A percentile compares a stretch with the other conserved stretches of the same genome.
phyloP scores from a whole-genome alignment of 768 basidiomycete species.

The Phylloporus arenicola region DNA sequence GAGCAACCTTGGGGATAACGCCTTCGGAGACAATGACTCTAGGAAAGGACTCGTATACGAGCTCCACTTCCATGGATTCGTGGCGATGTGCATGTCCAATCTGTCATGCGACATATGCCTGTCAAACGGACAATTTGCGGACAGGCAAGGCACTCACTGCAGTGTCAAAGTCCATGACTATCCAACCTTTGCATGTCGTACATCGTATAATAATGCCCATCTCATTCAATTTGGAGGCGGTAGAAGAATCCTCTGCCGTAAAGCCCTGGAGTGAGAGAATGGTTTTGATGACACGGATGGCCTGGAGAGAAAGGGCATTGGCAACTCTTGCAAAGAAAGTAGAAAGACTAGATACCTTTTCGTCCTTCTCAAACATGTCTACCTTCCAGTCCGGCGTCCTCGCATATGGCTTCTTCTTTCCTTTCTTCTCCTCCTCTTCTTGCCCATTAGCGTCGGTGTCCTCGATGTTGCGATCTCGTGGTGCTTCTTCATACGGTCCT shows the following conservation, averaged over 20 bases:
- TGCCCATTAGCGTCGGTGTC: conserved; percentile 11
- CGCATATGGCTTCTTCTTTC: conserved; percentile 9
- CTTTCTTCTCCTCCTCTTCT: neutral
- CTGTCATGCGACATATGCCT: conserved; percentile 29
- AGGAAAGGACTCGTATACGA: conserved; percentile 13
- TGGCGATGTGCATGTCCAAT: conserved; percentile 63
- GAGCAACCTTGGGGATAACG: neutral
- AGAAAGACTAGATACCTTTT: conserved; percentile 37
- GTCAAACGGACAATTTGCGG: neutral
- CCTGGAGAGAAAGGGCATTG: conserved; percentile 31
- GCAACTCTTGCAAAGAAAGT: neutral
- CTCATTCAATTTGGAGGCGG: conserved; percentile 14
- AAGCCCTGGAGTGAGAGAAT: conserved; percentile 31
- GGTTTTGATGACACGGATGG: conserved; percentile 38
- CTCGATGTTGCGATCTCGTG: neutral
- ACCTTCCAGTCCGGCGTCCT: conserved; percentile 41
- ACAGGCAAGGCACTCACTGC: conserved; percentile 35
- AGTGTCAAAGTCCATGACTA: conserved; percentile 43
- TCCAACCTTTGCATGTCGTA: conserved; percentile 42
- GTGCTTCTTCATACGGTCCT: neutral
- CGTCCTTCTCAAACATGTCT: conserved; percentile 52
- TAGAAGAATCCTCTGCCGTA: conserved; percentile 28
- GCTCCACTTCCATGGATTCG: conserved; percentile 40
- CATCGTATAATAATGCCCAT: conserved; percentile 40
- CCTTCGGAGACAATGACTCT: neutral